Evolutionary conservation across 768 basidiomycete genomes (phyloP), one percentile per base, ranked within the genome.

Genomic region (Cubamyces sp.): DNA sequence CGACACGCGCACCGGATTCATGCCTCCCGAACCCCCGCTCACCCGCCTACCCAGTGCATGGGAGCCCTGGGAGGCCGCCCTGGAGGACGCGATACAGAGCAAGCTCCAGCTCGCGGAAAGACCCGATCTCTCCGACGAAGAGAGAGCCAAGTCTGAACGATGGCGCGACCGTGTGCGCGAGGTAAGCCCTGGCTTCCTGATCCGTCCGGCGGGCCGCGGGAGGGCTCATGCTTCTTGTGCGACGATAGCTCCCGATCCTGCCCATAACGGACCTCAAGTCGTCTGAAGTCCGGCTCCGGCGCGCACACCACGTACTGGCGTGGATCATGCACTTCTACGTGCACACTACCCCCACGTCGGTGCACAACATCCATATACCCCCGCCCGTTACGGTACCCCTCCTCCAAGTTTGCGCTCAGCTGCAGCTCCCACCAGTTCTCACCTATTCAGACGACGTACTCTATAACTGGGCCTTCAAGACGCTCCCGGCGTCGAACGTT

Each of bases 371-470:
- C 34, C 72, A 78, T 40, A 87, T 98, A 45, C 95, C 95, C 5
- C 74, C 80, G 0, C 76, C 87, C 0, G 75, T 98, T 54, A 81
- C 91, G 9, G 73, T 93, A 5, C 95, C 96, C 1, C 82, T 94
- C 37, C 79, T 94, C 19, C 81, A 85, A 58, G 82, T 94, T 16
- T 91, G 85, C 23, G 73, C 78, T 0, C 76, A 87, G 47, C 84
- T 97, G 11, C 86, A 90, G 57, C 77, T 97, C 1, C 95, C 96
- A 0, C 94, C 96, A 0, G 79, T 96, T 42, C 80, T 94, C 60
- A 97, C 94, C 3, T 97, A 94, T 71, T 88, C 94, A 11, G 94
- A 96, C 72, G 89, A 88, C 28, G 94, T 97, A 8, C 82, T 97
- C 26, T 97, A 94, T 76, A 96, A 96, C 72, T 92, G 90, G 88